Base-by-base conservation (phyloP, 768 basidiomycete species). In the Chlorophyllum brunneum region DNA sequence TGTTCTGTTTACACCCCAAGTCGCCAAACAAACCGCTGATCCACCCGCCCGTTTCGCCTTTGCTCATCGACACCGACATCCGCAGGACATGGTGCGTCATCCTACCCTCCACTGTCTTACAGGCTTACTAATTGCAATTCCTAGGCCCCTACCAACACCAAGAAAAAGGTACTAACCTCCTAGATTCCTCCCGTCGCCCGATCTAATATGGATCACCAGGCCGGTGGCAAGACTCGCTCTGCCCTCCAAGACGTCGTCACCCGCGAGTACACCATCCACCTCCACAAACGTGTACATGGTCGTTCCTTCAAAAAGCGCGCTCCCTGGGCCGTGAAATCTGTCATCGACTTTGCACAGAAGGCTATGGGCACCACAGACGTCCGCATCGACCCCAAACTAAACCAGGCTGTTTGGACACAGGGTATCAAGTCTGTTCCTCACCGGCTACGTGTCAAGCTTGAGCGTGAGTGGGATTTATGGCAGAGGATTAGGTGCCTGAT, bases 161-260 rank as follows among this genome's bases (percentile, higher is more conserved):
- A 77, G 70, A 82, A 81, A 79, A 83, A 83, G 79, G 80, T 81
- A 59, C 60, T 62, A 55, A 13, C 37, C 40, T 43, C 29, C 11
- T 16, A 24, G 20, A 15, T 2, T 7, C n/a, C 34, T n/a, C 22
- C 34, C 3, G 9, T 13, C 13, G 10, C 16, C 13, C 9, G 16
- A 46, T 45, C 51, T 53, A 51, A 51, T 41, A 18, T 22, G 23
- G 11, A 40, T 38, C 38, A 45, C 31, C 56, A 84, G 80, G 78
- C 86, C 65, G 77, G 78, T 69, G 84, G 84, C 73, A 95, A 97
- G 82, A 83, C 83, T 65, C 93, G 95, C 73, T 95, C 93, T 55
- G 95, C 95, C 50, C 91, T 98, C 69, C 83, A 91, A 74, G 95
- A 98, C 71, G 95, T 98, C 75, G 95, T 98, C 59, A 90, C 95